Percentiles rank a stretch among this genome's conserved stretches.
Conservation (phyloP, 768 basidiomycete genomes). For the Agrocybe pediades region DNA sequence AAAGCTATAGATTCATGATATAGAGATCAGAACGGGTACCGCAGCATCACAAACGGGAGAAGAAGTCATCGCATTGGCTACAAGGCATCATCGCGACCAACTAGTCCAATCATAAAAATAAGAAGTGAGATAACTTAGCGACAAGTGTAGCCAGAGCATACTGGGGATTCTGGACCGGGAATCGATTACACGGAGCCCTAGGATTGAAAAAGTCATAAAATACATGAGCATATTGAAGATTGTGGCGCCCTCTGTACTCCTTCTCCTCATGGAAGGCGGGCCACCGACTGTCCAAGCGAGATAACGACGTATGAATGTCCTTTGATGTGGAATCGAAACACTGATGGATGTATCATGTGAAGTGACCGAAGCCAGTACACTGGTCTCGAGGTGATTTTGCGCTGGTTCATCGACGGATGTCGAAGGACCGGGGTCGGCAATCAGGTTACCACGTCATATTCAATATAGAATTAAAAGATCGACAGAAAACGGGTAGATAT, state of each 20-base stretch:
- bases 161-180: neutral
- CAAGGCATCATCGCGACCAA: neutral
- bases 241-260: too few relatives aligned
- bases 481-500: neutral
- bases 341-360: too few relatives aligned
- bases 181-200: neutral
- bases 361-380: too few relatives aligned
- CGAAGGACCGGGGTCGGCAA: neutral
- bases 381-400: too few relatives aligned
- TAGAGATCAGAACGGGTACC: neutral
- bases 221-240: neutral
- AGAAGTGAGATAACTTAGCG: neutral
- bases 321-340: too few relatives aligned
- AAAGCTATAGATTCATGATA: neutral
- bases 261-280: too few relatives aligned
- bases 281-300: too few relatives aligned
- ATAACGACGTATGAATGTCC: too few relatives aligned
- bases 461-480: neutral
- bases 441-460: neutral
- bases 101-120: neutral
- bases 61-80: neutral
- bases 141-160: neutral
- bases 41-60: neutral
- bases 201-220: neutral
- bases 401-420: neutral